Evolutionary conservation across 2,329 filamentous ascomycete genomes (phyloP).

Genomic region (Aspergillus latus): DNA sequence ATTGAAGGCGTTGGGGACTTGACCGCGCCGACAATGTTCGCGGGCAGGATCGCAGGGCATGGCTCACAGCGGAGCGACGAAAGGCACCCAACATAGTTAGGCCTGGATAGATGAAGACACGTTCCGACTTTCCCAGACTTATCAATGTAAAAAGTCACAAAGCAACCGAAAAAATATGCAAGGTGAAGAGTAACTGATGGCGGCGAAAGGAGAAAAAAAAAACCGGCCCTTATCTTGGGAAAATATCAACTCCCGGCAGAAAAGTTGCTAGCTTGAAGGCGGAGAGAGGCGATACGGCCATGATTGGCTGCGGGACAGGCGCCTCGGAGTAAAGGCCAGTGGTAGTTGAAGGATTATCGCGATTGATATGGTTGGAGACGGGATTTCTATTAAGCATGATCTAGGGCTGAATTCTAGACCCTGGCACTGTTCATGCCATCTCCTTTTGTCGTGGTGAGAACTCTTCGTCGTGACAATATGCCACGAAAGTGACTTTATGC

Average conservation of each 20-base stretch:
- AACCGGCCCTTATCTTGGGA: neutral
- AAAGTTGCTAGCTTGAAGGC: conserved; percentile 8
- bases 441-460: no score
- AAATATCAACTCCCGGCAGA: conserved; percentile 10
- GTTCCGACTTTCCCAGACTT: neutral
- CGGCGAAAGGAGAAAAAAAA: conserved; percentile 5
- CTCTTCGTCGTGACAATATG: no score
- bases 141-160: neutral
- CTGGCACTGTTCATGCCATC: no score
- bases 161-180: neutral
- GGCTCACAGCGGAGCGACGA: conserved; percentile 40
- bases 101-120: neutral
- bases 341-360: neutral
- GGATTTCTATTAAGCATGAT: no score
- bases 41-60: conserved; percentile 38
- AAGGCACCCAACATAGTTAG: conserved; percentile 40
- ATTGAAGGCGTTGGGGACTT: conserved; percentile 31
- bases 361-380: neutral
- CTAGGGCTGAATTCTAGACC: no score
- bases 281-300: neutral
- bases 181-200: neutral
- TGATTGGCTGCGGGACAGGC: neutral
- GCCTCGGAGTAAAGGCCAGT: no score
- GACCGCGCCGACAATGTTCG: conserved; percentile 30
- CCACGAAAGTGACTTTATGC: no score